Percentiles rank a stretch among this genome's conserved stretches.
Evolutionary conservation across 805 yeast genomes (phyloP).

Genomic region (Nakazawaea anatomiae): DNA sequence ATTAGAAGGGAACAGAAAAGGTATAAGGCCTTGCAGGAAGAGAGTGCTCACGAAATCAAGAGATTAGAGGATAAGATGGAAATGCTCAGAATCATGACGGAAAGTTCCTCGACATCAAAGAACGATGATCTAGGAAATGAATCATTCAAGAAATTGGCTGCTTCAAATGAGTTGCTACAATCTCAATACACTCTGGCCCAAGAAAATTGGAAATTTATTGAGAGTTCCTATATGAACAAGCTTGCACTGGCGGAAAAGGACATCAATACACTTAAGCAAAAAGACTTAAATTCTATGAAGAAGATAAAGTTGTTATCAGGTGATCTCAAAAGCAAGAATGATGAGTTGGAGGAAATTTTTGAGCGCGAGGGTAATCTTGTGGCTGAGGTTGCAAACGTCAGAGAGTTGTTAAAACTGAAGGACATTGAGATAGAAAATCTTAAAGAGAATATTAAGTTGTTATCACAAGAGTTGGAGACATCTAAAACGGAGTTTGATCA

Average conservation of each 20-base stretch:
- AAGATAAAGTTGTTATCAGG: slow-evolving; percentile 23
- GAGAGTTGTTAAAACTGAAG: slow-evolving; percentile 21
- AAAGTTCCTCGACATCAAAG: slow-evolving; percentile 25
- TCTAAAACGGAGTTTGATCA: slow-evolving; percentile 20
- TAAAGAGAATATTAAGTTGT: slow-evolving; percentile 20
- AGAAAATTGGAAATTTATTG: slow-evolving; percentile 80
- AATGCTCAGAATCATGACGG: slow-evolving; percentile 55
- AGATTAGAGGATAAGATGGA: slow-evolving; percentile 70
- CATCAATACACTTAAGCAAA: slow-evolving; percentile 29
- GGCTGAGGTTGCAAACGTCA: slow-evolving; percentile 14
- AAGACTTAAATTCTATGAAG: slow-evolving; percentile 22
- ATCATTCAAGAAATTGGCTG: slow-evolving; percentile 35
- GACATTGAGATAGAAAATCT: slow-evolving; percentile 14
- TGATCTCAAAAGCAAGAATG: slow-evolving; percentile 29
- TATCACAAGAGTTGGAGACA: slow-evolving; percentile 24
- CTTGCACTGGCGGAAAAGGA: slow-evolving; percentile 40
- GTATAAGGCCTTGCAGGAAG: slow-evolving; percentile 21
- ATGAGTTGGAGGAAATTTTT: slow-evolving; percentile 19
- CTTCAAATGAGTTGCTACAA: slow-evolving; percentile 53
- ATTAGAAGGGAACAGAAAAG: slow-evolving; percentile 22
- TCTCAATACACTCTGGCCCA: slow-evolving; percentile 70
- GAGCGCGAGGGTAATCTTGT: slow-evolving; percentile 18
- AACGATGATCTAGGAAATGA: slow-evolving; percentile 15
- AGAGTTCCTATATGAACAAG: slow-evolving; percentile 51
- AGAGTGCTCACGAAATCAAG: slow-evolving; percentile 38